A percentile compares a stretch with the other conserved stretches of the same genome.
phyloP scores from a whole-genome alignment of 1,284 basidiomycete genomes.

The Heterobasidion irregulare region DNA sequence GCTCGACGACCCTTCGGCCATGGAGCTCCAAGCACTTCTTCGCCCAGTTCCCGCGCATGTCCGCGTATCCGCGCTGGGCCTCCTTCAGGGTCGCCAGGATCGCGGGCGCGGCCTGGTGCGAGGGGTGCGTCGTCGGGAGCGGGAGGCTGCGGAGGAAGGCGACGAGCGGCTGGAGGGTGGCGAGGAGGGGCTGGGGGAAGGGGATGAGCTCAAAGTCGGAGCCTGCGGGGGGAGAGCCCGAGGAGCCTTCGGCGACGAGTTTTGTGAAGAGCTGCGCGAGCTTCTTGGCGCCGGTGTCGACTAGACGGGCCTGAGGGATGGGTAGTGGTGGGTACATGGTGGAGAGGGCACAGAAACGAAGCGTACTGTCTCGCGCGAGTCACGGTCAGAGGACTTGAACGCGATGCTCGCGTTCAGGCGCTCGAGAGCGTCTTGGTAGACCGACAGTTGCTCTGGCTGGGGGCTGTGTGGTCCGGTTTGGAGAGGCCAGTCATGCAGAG shows the following conservation, averaged over 20 bases:
- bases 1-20: conserved; percentile 57
- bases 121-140: conserved; percentile 66
- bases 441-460: conserved; percentile 52
- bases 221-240: conserved; percentile 56
- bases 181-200: conserved; percentile 48
- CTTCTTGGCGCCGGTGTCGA: conserved; percentile 76
- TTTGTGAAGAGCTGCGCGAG: conserved; percentile 73
- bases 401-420: conserved; percentile 71
- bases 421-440: conserved; percentile 64
- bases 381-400: conserved; percentile 57
- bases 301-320: conserved; percentile 52
- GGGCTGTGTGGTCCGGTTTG: conserved; percentile 34
- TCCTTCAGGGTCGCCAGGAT: conserved; percentile 62
- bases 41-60: conserved; percentile 74
- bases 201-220: conserved; percentile 42
- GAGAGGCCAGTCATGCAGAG: background rate
- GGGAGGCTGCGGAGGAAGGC: conserved; percentile 62
- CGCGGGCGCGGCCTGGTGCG: conserved; percentile 60
- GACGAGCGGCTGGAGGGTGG: conserved; percentile 53
- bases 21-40: conserved; percentile 64
- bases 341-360: background rate
- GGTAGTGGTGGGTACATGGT: background rate
- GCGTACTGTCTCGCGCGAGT: conserved; percentile 50
- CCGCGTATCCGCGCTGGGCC: conserved; percentile 72
- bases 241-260: conserved; percentile 72